Percentiles rank a stretch among this genome's conserved stretches.
These are phyloP conservation scores for Pseudohyphozyma bogoriensis DNA, from an alignment of 768 basidiomycete species.

Conservation along the genomic window DNA sequence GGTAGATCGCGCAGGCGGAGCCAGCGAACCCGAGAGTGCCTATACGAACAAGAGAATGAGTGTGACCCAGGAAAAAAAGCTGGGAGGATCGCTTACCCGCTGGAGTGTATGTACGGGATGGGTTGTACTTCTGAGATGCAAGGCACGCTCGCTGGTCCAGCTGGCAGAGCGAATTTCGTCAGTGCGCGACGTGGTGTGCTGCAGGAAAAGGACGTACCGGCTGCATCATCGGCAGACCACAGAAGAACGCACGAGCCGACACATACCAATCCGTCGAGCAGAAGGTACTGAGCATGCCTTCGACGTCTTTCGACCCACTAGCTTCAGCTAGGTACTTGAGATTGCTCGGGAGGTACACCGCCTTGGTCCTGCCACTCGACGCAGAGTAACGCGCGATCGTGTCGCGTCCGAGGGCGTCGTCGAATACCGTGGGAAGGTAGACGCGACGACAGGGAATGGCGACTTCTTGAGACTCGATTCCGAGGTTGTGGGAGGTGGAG, in stretches of 20 bases:
- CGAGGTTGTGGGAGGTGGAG: conserved; percentile 4
- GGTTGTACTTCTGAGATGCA: conserved; percentile 65
- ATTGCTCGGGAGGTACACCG: conserved; percentile 60
- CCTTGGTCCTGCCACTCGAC: conserved; percentile 46
- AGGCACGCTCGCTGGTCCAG: conserved; percentile 53
- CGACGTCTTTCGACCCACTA: conserved; percentile 48
- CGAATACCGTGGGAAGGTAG: conserved; percentile 53
- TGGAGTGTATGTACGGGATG: conserved; percentile 57
- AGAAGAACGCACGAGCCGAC: neutral
- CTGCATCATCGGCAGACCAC: neutral
- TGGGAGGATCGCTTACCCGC: too few relatives aligned
- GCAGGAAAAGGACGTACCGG: conserved; percentile 34
- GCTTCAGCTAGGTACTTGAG: conserved; percentile 56
- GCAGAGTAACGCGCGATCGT: conserved; percentile 53
- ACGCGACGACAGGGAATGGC: conserved; percentile 49
- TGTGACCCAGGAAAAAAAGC: too few relatives aligned
- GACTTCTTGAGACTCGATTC: conserved; percentile 33
- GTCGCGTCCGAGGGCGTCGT: conserved; percentile 52
- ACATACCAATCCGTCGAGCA: conserved; percentile 39
- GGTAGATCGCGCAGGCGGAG: conserved; percentile 56
- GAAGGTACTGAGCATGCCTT: conserved; percentile 45
- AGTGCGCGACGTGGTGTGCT: conserved; percentile 55
- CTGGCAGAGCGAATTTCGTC: conserved; percentile 44
- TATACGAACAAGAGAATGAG: too few relatives aligned
- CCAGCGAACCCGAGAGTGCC: conserved; percentile 64